Evolutionary conservation across 306 rosid genomes (phyloP), one percentile per base, ranked within the genome.

Genomic region (Senna tora): DNA sequence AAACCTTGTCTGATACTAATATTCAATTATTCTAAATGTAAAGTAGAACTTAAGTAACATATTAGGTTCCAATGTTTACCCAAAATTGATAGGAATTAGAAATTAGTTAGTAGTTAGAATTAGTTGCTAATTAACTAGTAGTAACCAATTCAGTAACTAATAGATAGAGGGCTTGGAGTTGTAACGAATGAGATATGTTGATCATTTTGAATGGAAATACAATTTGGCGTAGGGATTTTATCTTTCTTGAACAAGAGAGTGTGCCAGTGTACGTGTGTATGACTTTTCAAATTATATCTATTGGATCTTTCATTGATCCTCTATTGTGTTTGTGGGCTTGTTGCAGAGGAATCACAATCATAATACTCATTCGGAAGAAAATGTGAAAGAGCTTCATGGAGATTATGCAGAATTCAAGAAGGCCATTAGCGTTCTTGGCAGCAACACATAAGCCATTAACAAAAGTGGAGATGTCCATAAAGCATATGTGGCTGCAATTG

Each of bases 1-100:
- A 36, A 72, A 75, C 74, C 57, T 70, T 63, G 68, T 78, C 19
- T 65, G 65, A 60, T 51, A 46, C 67, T 34, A 71, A 34, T 73
- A 51, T 72, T 22, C 28, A 22, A 22, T 3, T 72, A 59, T 73
- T 72, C 63, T 51, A 33, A 30, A 74, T 64, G 71, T 43, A 71
- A 73, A 64, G 8, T 20, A 42, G 79, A 67, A 46, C 45, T 39
- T 39, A 4, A 43, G 10, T 43, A 43, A 14, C 49, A 43, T 43
- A 2, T 43, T 43, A 43, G 3, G 10, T 11, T 9, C 13, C 49
- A 43, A 13, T 43, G 49, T 2, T 43, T 43, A 43, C 16, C 49
- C 5, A 13, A 10, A 34, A 60, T 60, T 60, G 28, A 60, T 17
- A 36, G 41, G 25, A 60, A 60, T n/a, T 43, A 43, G 49, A 13